Evolutionary conservation across 2,329 filamentous ascomycete genomes (phyloP), one percentile per base, ranked within the genome.

Genomic region (Leptographium lundbergii): DNA sequence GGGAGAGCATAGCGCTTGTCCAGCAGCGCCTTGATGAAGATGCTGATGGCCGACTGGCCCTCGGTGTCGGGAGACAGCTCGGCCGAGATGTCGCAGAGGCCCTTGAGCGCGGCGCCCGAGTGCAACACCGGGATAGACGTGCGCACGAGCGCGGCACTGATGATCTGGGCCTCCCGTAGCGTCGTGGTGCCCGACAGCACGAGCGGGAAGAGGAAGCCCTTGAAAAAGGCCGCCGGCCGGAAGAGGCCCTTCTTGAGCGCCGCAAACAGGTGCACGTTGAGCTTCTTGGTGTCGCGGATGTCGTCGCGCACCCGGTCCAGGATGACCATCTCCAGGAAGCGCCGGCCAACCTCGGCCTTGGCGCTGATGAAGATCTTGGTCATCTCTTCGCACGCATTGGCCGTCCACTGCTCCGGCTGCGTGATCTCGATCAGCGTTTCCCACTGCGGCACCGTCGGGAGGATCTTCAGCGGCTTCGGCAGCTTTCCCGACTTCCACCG

Each of bases 1-100:
- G 92, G 94, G 13, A 99, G 77, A 0, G 94, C 94, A 66, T 99
- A 97, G 69, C 95, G 95, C 81, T 99, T 99, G 73, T 96, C 92
- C 4, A 99, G 77, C 45, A 99, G 80, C 0, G 89, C 85, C 69
- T 89, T 89, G 74, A 99, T 95, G 73, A 99, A 95, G 66, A 96
- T 87, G 73, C 96, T 97, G 62, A 91, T 94, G 4, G 91, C 88
- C 54, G 92, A 92, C 22, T 91, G 91, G 53, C 88, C 88, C 71
- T 96, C 92, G 59, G 91, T 84, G 24, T 85, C 84, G 10, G 86
- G 86, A 27, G 91, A 90, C 71, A 96, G 89, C 68, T 95, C 88
- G 1, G 92, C 91, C 6, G 91, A 88, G 68, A 99, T 94, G 67
- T 99, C 94, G 70, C 92, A 97, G 47, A 97, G 80, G 10, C 90